These are phyloP conservation scores for Colletotrichum shisoi DNA, from an alignment of 2,329 filamentous ascomycete genomes.

Conservation along the genomic window DNA sequence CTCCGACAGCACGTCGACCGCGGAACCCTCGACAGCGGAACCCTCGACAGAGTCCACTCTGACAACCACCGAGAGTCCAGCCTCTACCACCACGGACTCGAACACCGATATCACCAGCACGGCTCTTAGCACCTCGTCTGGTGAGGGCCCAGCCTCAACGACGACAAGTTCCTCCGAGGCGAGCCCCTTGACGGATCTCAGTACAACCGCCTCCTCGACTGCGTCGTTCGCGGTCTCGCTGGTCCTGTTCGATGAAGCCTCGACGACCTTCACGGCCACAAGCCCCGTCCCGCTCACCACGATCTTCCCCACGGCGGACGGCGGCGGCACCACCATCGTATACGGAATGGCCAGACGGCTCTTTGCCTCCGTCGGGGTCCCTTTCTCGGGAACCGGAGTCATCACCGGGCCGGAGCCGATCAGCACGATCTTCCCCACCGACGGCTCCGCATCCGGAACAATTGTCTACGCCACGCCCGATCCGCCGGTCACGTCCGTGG, in stretches of 20 bases:
- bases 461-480: conserved; percentile 16
- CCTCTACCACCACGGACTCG: too few species aligned
- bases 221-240: not conserved
- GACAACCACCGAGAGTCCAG: not conserved
- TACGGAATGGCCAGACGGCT: not conserved
- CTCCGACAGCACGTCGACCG: not conserved
- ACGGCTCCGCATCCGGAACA: not conserved
- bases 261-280: not conserved
- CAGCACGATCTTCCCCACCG: not conserved
- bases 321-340: conserved; percentile 11
- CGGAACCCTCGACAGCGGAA: not conserved
- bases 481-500: not conserved
- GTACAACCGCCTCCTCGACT: not conserved
- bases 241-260: not conserved
- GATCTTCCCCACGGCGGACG: not conserved
- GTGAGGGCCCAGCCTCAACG: too few species aligned
- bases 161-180: not conserved
- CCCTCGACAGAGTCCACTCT: not conserved
- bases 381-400: conserved; percentile 13
- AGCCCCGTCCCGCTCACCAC: not conserved
- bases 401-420: conserved; percentile 19
- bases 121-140: not conserved
- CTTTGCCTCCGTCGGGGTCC: not conserved
- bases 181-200: not conserved
- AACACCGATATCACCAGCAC: not conserved